Conservation (phyloP, 257 asterid species). For the Ligustrum vulgare region DNA sequence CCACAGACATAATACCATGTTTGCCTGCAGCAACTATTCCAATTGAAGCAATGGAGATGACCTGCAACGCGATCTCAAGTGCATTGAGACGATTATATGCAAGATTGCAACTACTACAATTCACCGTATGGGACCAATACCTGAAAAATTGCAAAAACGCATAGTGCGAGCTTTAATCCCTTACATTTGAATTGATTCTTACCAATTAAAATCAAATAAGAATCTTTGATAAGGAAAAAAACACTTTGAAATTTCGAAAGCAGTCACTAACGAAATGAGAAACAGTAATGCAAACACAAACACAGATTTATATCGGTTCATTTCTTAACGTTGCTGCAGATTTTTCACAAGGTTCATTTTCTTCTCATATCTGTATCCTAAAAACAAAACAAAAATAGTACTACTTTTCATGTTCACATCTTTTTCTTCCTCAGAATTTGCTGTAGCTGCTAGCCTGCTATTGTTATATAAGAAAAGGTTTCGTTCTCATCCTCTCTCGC, state of each 20-base stretch:
- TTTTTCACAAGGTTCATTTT: not conserved
- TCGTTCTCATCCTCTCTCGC: too few relatives aligned
- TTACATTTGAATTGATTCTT: not conserved
- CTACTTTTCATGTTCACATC: too few relatives aligned
- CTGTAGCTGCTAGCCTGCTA: too few relatives aligned
- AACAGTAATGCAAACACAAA: too few relatives aligned
- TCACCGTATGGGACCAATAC: slow-evolving; percentile 81
- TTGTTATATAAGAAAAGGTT: too few relatives aligned
- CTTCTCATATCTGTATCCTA: not conserved
- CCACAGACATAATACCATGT: slow-evolving; percentile 47
- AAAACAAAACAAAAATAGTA: too few relatives aligned
- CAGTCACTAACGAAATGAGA: too few relatives aligned
- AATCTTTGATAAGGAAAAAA: too few relatives aligned
- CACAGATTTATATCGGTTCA: not conserved
- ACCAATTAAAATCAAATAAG: not conserved
- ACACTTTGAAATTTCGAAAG: not conserved
- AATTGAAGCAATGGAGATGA: slow-evolving; percentile 42
- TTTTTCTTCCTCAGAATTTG: too few relatives aligned
- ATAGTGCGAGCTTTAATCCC: not conserved
- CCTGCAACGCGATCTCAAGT: slow-evolving; percentile 56
- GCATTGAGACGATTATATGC: slow-evolving; percentile 63
- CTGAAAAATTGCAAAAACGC: slow-evolving; percentile 34
- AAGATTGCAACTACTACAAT: slow-evolving; percentile 64
- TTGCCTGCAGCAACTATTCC: slow-evolving; percentile 71
- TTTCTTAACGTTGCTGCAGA: too few relatives aligned